phyloP scores from a whole-genome alignment of 2,329 filamentous ascomycete genomes.

The Aphanoascus verrucosus region DNA sequence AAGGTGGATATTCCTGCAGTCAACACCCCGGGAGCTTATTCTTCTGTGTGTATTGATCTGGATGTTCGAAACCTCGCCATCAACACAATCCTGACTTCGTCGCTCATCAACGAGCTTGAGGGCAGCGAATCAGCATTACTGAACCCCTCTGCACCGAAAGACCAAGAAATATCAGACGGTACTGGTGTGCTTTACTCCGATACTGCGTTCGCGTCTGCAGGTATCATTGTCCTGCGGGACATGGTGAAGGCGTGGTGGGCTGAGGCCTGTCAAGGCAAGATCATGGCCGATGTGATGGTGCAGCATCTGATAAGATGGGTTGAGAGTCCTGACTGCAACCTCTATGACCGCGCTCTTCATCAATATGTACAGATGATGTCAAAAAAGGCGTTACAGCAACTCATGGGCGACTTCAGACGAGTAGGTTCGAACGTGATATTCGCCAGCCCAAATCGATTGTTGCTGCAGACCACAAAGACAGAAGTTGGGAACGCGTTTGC shows the following conservation, averaged over 20 bases:
- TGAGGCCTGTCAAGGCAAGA: slow-evolving; percentile 78
- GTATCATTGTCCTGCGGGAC: slow-evolving; percentile 80
- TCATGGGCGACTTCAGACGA: slow-evolving; percentile 92
- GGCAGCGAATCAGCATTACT: slow-evolving; percentile 78
- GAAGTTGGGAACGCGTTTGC: slow-evolving; percentile 95
- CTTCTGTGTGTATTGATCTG: slow-evolving; percentile 91
- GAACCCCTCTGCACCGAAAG: slow-evolving; percentile 57
- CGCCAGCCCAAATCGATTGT: slow-evolving; percentile 74
- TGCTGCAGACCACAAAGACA: slow-evolving; percentile 90
- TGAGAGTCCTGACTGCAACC: slow-evolving; percentile 80
- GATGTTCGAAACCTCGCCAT: slow-evolving; percentile 90
- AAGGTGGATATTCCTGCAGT: slow-evolving; percentile 82
- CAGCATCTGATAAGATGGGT: slow-evolving; percentile 97
- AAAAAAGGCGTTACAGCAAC: slow-evolving; percentile 87
- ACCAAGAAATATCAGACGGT: slow-evolving; percentile 51
- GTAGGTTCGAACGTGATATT: slow-evolving; percentile 96
- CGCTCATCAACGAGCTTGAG: slow-evolving; percentile 91
- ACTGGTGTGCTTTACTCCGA: slow-evolving; percentile 67
- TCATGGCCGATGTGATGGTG: slow-evolving; percentile 95
- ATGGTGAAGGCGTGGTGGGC: slow-evolving; percentile 99
- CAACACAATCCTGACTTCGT: slow-evolving; percentile 94
- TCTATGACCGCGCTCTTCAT: slow-evolving; percentile 88
- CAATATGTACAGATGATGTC: slow-evolving; percentile 99
- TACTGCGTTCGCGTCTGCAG: slow-evolving; percentile 84
- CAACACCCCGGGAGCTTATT: slow-evolving; percentile 88